Evolutionary conservation across 768 basidiomycete genomes (phyloP).

Genomic region (Trametopsis cervina): DNA sequence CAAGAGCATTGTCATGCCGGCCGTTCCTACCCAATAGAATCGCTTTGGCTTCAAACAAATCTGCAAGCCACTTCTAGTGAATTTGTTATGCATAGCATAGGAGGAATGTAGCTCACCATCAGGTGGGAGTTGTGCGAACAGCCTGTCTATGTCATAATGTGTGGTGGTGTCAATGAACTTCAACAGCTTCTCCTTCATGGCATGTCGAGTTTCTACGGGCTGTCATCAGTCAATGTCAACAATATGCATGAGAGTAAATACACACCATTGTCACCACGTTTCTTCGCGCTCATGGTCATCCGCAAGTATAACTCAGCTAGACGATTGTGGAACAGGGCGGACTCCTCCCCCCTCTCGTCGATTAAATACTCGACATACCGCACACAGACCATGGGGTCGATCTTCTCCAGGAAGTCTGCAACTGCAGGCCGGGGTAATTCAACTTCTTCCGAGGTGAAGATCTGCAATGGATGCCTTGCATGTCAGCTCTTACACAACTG

Average conservation of each 20-base stretch:
- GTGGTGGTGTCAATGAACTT: conserved; percentile 67
- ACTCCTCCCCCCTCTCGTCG: conserved; percentile 60
- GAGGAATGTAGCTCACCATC: conserved; percentile 48
- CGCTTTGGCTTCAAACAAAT: conserved; percentile 87
- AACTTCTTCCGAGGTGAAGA: conserved; percentile 93
- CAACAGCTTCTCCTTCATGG: conserved; percentile 64
- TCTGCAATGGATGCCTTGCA: conserved; percentile 44
- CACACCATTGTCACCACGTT: conserved; percentile 51
- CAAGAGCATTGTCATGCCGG: conserved; percentile 90
- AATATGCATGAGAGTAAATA: background rate
- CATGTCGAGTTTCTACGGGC: conserved; percentile 37
- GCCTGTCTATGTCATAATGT: conserved; percentile 66
- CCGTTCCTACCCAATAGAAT: conserved; percentile 85
- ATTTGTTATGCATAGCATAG: background rate
- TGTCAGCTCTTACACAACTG: no score
- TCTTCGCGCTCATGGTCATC: conserved; percentile 55
- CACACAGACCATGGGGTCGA: conserved; percentile 62
- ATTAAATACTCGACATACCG: conserved; percentile 86
- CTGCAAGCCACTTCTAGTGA: conserved; percentile 34
- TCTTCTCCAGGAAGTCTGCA: conserved; percentile 67
- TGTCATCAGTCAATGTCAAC: background rate
- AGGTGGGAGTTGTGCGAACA: conserved; percentile 74
- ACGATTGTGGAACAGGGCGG: conserved; percentile 75
- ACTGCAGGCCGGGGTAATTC: conserved; percentile 79
- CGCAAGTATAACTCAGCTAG: conserved; percentile 81